These are phyloP conservation scores for Sicyos edulis DNA, from an alignment of 306 rosid genomes.

Conservation along the genomic window DNA sequence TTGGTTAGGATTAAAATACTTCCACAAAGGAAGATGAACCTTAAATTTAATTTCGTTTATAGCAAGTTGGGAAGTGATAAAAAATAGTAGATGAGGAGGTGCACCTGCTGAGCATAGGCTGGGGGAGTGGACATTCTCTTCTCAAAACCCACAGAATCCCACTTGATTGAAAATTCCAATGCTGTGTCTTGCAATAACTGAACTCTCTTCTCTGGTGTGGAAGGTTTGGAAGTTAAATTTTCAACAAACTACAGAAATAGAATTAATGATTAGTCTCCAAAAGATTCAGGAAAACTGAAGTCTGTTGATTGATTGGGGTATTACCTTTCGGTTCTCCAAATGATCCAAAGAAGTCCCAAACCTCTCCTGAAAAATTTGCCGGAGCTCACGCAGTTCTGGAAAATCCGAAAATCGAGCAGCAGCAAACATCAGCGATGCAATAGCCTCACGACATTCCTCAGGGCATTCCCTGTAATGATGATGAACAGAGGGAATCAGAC, in stretches of 20 bases:
- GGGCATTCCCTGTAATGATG: slow-evolving; percentile 72
- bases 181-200: slow-evolving; percentile 67
- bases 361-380: slow-evolving; percentile 79
- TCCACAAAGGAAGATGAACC: no score
- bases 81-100: slow-evolving; percentile 12
- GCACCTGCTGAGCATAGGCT: slow-evolving; percentile 54
- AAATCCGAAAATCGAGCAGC: slow-evolving; percentile 97
- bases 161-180: slow-evolving; percentile 63
- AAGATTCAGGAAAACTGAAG: slow-evolving; percentile 12
- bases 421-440: slow-evolving; percentile 71
- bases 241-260: slow-evolving; percentile 56
- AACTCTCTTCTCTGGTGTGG: slow-evolving; percentile 68
- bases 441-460: slow-evolving; percentile 76
- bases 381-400: slow-evolving; percentile 89
- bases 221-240: slow-evolving; percentile 54
- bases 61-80: slow-evolving; percentile 17
- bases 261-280: slow-evolving; percentile 26
- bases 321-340: slow-evolving; percentile 63
- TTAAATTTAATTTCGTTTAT: background rate
- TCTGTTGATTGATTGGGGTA: background rate
- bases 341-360: slow-evolving; percentile 52
- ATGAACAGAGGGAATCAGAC: slow-evolving; percentile 8
- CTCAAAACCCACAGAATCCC: slow-evolving; percentile 80
- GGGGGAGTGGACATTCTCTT: slow-evolving; percentile 65
- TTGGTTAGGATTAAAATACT: no score